These are phyloP conservation scores for Didymella pomorum DNA, from an alignment of 2,329 filamentous ascomycete species.

Conservation along the genomic window DNA sequence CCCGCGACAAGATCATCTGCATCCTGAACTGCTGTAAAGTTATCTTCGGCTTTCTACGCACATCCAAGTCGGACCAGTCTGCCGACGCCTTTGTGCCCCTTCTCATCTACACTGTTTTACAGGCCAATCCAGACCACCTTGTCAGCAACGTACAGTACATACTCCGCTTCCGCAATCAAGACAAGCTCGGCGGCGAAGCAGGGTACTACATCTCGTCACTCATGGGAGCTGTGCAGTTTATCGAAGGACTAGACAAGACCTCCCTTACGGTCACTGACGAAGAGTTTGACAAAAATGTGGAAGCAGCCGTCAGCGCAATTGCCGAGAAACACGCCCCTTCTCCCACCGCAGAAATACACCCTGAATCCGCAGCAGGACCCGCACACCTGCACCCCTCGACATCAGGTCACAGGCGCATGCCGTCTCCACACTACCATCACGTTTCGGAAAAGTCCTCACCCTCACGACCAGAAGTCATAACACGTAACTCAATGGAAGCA, in stretches of 20 bases:
- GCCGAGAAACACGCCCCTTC: slow-evolving; percentile 77
- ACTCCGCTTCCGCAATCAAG: slow-evolving; percentile 93
- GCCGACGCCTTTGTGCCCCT: slow-evolving; percentile 92
- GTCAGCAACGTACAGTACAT: slow-evolving; percentile 99
- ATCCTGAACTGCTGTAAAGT: slow-evolving; percentile 99
- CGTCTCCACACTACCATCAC: slow-evolving; percentile 55
- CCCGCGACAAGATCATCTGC: slow-evolving; percentile 97
- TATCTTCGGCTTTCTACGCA: slow-evolving; percentile 93
- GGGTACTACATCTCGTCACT: slow-evolving; percentile 97
- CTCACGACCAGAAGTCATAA: slow-evolving; percentile 65
- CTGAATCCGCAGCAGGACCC: slow-evolving; percentile 25
- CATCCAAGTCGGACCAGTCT: slow-evolving; percentile 91
- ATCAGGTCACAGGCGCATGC: slow-evolving; percentile 45
- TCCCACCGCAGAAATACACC: slow-evolving; percentile 51
- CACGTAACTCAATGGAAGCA: slow-evolving; percentile 66
- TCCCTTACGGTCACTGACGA: slow-evolving; percentile 92
- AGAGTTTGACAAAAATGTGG: slow-evolving; percentile 96
- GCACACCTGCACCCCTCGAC: slow-evolving; percentile 31
- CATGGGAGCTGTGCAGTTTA: slow-evolving; percentile 95
- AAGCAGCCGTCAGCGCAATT: slow-evolving; percentile 92
- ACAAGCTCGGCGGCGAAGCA: slow-evolving; percentile 96
- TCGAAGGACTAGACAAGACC: slow-evolving; percentile 94
- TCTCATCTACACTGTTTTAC: slow-evolving; percentile 93
- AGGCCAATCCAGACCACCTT: slow-evolving; percentile 92
- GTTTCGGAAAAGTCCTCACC: slow-evolving; percentile 59